Conservation (phyloP, 73 alveolate genomes). For the Tetrahymena elliotti region DNA sequence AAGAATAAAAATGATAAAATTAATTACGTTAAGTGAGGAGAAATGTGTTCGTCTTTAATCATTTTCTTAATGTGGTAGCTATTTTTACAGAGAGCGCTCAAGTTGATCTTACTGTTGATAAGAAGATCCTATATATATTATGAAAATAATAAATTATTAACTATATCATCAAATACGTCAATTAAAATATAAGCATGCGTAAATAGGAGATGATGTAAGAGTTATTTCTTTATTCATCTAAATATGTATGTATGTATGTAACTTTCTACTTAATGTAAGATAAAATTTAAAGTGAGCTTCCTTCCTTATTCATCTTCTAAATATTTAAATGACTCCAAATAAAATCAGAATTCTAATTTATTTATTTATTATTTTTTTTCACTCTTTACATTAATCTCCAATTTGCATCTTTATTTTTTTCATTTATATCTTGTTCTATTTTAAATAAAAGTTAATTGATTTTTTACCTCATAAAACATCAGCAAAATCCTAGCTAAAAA, state of each 20-base stretch:
- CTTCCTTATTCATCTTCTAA: too few species aligned
- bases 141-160: background rate
- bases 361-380: too few species aligned
- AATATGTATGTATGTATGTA: background rate
- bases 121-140: background rate
- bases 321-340: too few species aligned
- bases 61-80: background rate
- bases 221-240: background rate
- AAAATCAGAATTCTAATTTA: too few species aligned
- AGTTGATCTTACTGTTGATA: background rate
- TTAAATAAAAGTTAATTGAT: too few species aligned
- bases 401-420: background rate
- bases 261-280: too few species aligned
- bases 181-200: background rate
- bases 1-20: background rate
- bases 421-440: background rate
- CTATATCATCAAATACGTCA: background rate
- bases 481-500: background rate
- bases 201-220: background rate
- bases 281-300: too few species aligned
- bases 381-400: background rate
- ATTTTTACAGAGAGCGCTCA: background rate
- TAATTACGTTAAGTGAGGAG: background rate
- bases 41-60: background rate
- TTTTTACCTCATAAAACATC: background rate